Base-by-base conservation (phyloP, 805 yeast genomes). In the Spathaspora hagerdaliae region DNA sequence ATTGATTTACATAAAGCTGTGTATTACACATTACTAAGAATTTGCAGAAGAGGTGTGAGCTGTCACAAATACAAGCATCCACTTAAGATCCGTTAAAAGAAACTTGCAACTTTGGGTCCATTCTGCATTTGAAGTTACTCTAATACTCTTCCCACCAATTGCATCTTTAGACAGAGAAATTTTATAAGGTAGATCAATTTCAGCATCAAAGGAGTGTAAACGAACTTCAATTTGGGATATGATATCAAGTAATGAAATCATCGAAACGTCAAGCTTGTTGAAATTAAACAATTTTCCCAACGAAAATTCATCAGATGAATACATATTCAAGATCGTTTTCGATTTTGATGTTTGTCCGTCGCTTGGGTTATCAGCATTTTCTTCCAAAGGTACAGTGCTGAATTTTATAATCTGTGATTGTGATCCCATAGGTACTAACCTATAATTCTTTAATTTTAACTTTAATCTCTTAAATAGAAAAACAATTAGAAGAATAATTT, bases 21-120 rank as follows among this genome's bases (percentile, higher is more conserved):
- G 24, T 19, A 19, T 19, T 19, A 19, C 24, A 19, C 5, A 19
- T 19, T 19, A 3, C 24, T 24, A 14, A 9, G 37, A 2, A 35
- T 35, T 12, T 11, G 9, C 24, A 32, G 39, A 24, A 38, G 29
- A 33, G 12, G 67, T 59, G 43, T 64, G 66, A 3, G 57, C 71
- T 48, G 83, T 75, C 2, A 88, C 79, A 58, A 83, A 89, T 4
- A 91, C 84, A 45, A 91, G 65, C 7, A 92, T 74, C 96, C 96
- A 92, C 58, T 88, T 89, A 29, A 72, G 48, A 50, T 92, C 81
- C 0, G 94, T 87, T 40, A 91, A 66, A 10, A 92, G 69, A 57
- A 82, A 86, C 55, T 86, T 85, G 65, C 96, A 90, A 1, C 96
- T 92, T 26, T 84, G 79, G 0, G 97, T 88, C 98, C 98, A 91